phyloP scores from a whole-genome alignment of 1,284 basidiomycete genomes.

The Amylostereum areolatum region DNA sequence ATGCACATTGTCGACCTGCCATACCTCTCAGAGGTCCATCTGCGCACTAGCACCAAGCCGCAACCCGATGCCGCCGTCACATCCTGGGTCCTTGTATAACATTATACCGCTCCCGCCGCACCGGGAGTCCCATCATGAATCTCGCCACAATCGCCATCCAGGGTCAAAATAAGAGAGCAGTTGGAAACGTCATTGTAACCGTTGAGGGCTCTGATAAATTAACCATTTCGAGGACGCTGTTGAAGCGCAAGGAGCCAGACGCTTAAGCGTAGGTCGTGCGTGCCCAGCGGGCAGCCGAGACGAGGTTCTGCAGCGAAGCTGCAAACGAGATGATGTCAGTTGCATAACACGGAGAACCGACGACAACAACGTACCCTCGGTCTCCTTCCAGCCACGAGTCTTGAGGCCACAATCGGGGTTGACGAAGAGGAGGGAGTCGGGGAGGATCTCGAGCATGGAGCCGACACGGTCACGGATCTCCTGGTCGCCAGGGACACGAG shows the following conservation, averaged over 20 bases:
- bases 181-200: constrained; percentile 6
- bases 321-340: constrained; percentile 9
- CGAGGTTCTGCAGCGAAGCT: constrained; percentile 82
- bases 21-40: too few species aligned
- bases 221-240: constrained; percentile 67
- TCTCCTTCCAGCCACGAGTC: constrained; percentile 97
- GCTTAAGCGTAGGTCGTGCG: constrained; percentile 73
- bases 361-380: constrained; percentile 46
- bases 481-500: constrained; percentile 90
- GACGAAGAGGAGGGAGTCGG: constrained; percentile 79
- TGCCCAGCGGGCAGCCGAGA: constrained; percentile 87
- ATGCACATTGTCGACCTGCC: too few species aligned
- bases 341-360: constrained; percentile 13
- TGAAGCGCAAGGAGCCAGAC: constrained; percentile 67
- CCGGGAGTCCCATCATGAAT: constrained; percentile 11
- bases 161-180: constrained; percentile 24
- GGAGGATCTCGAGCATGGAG: constrained; percentile 78
- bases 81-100: too few species aligned
- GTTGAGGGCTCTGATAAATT: constrained; percentile 35
- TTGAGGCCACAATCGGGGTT: constrained; percentile 93
- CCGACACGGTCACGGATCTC: constrained; percentile 95
- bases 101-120: too few species aligned
- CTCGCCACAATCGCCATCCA: constrained; percentile 28
- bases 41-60: too few species aligned
- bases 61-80: too few species aligned